phyloP scores from a whole-genome alignment of 495 filamentous ascomycete genomes.

The Apodospora peruviana region DNA sequence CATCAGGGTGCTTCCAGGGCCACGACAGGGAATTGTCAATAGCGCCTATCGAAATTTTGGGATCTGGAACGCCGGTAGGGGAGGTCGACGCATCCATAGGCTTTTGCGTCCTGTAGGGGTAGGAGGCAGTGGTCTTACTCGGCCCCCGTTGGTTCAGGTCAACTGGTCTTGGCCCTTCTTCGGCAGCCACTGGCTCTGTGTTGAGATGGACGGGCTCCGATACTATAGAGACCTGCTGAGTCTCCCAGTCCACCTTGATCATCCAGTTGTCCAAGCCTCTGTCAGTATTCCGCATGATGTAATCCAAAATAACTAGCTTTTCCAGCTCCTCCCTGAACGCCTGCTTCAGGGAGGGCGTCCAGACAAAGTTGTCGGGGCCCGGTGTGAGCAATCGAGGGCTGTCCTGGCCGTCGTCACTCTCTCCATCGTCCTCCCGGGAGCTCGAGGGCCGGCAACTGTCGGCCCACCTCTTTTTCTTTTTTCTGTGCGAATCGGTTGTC shows the following conservation, averaged over 20 bases:
- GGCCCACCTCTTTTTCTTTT: constrained; percentile 68
- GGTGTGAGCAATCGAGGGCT: constrained; percentile 30
- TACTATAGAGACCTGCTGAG: constrained; percentile 74
- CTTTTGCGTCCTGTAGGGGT: constrained; percentile 74
- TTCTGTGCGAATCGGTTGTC: constrained; percentile 63
- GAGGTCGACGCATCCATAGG: constrained; percentile 73
- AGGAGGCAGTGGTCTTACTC: constrained; percentile 40
- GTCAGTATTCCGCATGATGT: constrained; percentile 99
- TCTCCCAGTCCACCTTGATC: constrained; percentile 88
- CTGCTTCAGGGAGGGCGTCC: constrained; percentile 86
- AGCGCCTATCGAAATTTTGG: constrained; percentile 74
- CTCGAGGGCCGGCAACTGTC: constrained; percentile 69
- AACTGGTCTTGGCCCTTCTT: constrained; percentile 55
- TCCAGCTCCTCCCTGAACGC: constrained; percentile 92
- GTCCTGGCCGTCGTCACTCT: constrained; percentile 57
- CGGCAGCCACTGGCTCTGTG: constrained; percentile 38
- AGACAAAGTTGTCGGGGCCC: constrained; percentile 59
- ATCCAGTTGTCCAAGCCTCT: constrained; percentile 98
- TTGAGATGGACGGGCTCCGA: constrained; percentile 73
- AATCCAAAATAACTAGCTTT: constrained; percentile 96
- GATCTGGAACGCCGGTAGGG: constrained; percentile 47
- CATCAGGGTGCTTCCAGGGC: constrained; percentile 99
- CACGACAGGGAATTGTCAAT: constrained; percentile 98
- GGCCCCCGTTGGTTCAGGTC: constrained; percentile 42
- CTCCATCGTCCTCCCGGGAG: constrained; percentile 60